Percentiles rank a stretch among this genome's conserved stretches.
Conservation (phyloP, 2,329 filamentous ascomycete genomes). For the Lojkania enalia region DNA sequence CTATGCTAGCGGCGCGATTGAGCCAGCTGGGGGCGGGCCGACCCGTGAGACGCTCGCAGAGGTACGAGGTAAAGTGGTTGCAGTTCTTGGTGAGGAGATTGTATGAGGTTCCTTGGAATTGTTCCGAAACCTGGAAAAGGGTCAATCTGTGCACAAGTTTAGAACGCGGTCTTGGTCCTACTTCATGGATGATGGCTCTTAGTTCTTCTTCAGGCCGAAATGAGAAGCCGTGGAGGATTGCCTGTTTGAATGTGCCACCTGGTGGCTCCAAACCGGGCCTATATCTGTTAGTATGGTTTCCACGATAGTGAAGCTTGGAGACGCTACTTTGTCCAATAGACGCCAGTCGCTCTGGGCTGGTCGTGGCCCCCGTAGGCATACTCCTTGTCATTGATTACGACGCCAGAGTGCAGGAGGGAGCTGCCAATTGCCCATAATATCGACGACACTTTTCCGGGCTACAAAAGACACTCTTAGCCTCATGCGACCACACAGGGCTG, state of each 20-base stretch:
- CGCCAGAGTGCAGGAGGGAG: slow-evolving; percentile 78
- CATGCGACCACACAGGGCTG: not conserved
- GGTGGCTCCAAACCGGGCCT: slow-evolving; percentile 69
- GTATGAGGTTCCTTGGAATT: slow-evolving; percentile 76
- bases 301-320: not conserved
- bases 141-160: not conserved
- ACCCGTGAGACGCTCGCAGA: slow-evolving; percentile 74
- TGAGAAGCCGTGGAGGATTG: slow-evolving; percentile 79
- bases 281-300: not conserved
- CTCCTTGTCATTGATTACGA: slow-evolving; percentile 78
- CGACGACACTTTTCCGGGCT: slow-evolving; percentile 76
- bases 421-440: slow-evolving; percentile 77
- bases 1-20: slow-evolving; percentile 82
- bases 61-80: slow-evolving; percentile 82
- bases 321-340: slow-evolving; percentile 73
- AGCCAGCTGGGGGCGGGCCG: slow-evolving; percentile 73
- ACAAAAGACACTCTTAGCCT: slow-evolving; percentile 1
- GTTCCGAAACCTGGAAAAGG: slow-evolving; percentile 61
- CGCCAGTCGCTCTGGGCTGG: slow-evolving; percentile 69
- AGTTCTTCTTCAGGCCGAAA: slow-evolving; percentile 71
- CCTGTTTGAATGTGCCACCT: slow-evolving; percentile 74
- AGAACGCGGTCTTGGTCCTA: slow-evolving; percentile 18
- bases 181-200: slow-evolving; percentile 65
- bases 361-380: slow-evolving; percentile 87
- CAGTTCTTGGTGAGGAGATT: slow-evolving; percentile 84